These are phyloP conservation scores for Erysimum pusillum DNA, from an alignment of 441 rosid species.

Conservation along the genomic window DNA sequence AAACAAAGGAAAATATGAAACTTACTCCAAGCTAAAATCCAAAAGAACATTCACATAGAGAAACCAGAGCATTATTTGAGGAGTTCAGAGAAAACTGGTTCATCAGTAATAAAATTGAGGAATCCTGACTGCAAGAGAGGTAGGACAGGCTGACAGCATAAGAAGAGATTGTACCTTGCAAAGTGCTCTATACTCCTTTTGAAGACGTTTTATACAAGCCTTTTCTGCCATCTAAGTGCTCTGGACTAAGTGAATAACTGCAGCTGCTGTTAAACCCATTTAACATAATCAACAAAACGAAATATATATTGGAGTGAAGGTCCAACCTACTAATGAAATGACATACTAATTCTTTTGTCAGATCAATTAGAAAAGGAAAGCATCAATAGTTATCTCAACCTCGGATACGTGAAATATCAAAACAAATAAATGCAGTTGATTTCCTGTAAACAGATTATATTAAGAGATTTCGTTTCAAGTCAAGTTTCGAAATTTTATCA, in stretches of 20 bases:
- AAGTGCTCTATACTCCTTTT: slow-evolving; percentile 94
- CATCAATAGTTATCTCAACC: background rate
- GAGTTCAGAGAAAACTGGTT: background rate
- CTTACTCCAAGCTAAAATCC: slow-evolving; percentile 1
- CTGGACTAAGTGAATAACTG: slow-evolving; percentile 27
- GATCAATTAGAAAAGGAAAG: background rate
- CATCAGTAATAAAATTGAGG: background rate
- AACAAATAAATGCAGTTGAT: background rate
- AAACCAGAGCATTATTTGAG: background rate
- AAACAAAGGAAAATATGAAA: slow-evolving; percentile 24
- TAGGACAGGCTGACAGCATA: background rate
- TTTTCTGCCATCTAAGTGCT: slow-evolving; percentile 79
- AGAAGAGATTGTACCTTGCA: slow-evolving; percentile 66
- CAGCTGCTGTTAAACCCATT: slow-evolving; percentile 22
- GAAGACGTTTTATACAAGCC: slow-evolving; percentile 90
- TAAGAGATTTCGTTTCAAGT: too few relatives aligned
- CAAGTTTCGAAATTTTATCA: too few relatives aligned
- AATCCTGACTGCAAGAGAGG: background rate
- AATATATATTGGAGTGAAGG: background rate
- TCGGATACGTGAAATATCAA: background rate
- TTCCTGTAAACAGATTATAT: background rate
- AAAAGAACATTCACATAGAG: slow-evolving; percentile 23
- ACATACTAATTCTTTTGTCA: background rate
- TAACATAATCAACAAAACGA: slow-evolving; percentile 15
- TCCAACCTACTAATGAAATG: slow-evolving; percentile 19